Evolutionary conservation across 768 basidiomycete species (phyloP), one percentile per base, ranked within the genome.

Genomic region (Kwoniella heveanensis): DNA sequence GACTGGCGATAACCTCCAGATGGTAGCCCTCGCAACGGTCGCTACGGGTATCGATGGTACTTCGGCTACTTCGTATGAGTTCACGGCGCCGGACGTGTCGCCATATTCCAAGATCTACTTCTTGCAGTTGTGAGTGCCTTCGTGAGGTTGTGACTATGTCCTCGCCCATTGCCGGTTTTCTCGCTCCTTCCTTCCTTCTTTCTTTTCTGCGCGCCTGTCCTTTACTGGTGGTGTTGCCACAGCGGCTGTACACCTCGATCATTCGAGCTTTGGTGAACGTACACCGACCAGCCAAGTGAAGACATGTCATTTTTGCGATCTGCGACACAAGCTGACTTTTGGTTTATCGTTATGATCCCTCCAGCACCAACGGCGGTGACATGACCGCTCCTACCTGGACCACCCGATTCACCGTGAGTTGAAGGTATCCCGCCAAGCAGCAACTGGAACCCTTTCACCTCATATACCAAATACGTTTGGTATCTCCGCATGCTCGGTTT

Each of bases 31-130:
- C 25, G 57, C 68, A 12, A 64, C 64, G 48, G 49, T 77, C 30
- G 72, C 62, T 2, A 62, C 62, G 24, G 71, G 72, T 19, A 72
- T 77, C 60, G 72, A 77, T 62, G 75, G 70, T 21, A 73, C 75
- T 9, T 69, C 60, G 12, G 62, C 64, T 27, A 65, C 55, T 3
- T 66, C 70, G 2, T 72, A 68, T 46, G 56, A 65, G 15, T 58
- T 64, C 49, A 49, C 54, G n/a, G 71, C 67, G 19, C 77, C 77
- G 21, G 72, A 68, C 5, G 77, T 78, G 22, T 54, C 68, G 17
- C 77, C 77, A 21, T 64, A 75, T 57, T 67, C 75, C 50, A 68
- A 71, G 63, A 78, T 78, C 62, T 78, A 78, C 66, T 78, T 78
- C 61, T 67, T 77, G 59, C 77, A 78, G 52, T 78, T 78, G 70